phyloP scores from a whole-genome alignment of 2,329 filamentous ascomycete species.

The Colletotrichum falcatum region DNA sequence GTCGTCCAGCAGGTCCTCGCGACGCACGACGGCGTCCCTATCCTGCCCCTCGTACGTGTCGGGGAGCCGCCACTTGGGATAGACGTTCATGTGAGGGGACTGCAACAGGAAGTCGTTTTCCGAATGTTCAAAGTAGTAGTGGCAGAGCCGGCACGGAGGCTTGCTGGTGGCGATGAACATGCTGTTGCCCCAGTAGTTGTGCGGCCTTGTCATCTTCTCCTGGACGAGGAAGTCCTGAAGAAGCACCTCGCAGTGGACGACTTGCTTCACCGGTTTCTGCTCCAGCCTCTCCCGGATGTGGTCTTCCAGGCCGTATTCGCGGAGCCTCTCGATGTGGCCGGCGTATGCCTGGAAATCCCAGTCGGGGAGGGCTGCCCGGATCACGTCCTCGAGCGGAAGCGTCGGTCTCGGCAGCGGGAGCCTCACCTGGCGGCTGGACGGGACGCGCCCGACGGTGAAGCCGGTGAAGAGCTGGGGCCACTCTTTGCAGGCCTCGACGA shows the following conservation, averaged over 20 bases:
- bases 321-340: neutral
- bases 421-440: neutral
- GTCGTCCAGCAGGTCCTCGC: neutral
- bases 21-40: neutral
- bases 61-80: neutral
- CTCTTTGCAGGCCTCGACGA: neutral
- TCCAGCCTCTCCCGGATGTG: neutral
- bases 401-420: neutral
- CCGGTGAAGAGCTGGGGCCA: neutral
- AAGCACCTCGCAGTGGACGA: neutral
- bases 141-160: neutral
- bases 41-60: neutral
- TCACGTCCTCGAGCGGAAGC: neutral
- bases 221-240: neutral
- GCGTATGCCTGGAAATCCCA: neutral
- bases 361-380: neutral
- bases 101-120: neutral
- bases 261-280: neutral
- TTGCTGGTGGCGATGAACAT: slow-evolving; percentile 2
- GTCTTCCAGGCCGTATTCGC: neutral
- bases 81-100: neutral
- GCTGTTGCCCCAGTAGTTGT: neutral
- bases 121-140: neutral
- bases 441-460: neutral
- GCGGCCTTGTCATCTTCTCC: rapidly evolving